Evolutionary conservation across 768 basidiomycete species (phyloP), one percentile per base, ranked within the genome.

Genomic region (Gymnopilus junonius): DNA sequence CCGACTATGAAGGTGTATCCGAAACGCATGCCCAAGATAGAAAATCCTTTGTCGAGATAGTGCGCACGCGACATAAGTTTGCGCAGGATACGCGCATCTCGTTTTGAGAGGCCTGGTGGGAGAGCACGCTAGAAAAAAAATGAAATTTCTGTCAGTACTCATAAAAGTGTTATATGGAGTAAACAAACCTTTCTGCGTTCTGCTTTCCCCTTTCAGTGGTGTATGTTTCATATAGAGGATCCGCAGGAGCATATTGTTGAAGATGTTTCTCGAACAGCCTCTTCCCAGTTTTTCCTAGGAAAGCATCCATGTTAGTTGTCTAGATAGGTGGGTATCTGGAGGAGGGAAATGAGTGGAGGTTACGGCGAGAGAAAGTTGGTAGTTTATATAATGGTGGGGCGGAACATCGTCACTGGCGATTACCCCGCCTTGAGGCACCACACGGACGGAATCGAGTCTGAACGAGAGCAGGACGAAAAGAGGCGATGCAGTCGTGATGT

Each of bases 1-100:
- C 90, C 89, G 72, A 95, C 90, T 69, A 93, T 73, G 76, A 94
- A 91, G 0, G 93, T 86, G 90, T 90, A 95, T 0, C 95, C 95
- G 63, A 97, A 94, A 12, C 87, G 86, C 57, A 96, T 71, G 10
- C 95, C 94, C 63, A 88, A 91, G 1, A 97, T 31, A 43, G 72
- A 80, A 80, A 97, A 93, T 2, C 92, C 88, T 74, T 93, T 95
- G 78, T 97, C 95, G 58, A 97, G 88, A 72, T 89, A 86, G 68
- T 92, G 92, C 1, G 94, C 94, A 6, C 94, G 82, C 34, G 83
- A 81, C 70, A 92, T 87, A 32, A 97, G 87, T 20, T 88, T 85
- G 66, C 83, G 84, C 42, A 97, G 81, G 54, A 95, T 89, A 53
- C 85, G 85, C 37, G 84, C 84, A 67, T 97, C 96, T 23, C 91